phyloP scores from a whole-genome alignment of 345 rosid species.

The Heritiera littoralis region DNA sequence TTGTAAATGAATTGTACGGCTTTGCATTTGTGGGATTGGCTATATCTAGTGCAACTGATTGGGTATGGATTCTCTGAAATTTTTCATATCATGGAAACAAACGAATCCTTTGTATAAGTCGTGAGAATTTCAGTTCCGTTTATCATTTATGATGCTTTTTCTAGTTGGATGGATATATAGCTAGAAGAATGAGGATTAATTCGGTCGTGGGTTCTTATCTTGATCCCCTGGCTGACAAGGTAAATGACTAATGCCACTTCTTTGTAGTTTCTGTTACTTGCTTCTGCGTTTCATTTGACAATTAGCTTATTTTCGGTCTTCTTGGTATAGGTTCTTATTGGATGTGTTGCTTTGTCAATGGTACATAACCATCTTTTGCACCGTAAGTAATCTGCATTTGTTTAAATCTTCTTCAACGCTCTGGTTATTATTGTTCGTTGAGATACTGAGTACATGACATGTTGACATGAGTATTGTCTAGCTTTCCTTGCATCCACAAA shows the following conservation, averaged over 20 bases:
- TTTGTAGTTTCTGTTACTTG: neutral
- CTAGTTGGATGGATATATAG: constrained; percentile 89
- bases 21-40: constrained; percentile 68
- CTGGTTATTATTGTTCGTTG: neutral
- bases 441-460: neutral
- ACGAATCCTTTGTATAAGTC: neutral
- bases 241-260: constrained; percentile 20
- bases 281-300: neutral
- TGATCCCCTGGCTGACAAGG: constrained; percentile 99
- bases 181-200: constrained; percentile 83
- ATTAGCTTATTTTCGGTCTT: neutral
- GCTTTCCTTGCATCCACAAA: neutral
- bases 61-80: constrained; percentile 49
- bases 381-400: constrained; percentile 49
- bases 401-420: constrained; percentile 1
- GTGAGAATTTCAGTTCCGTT: neutral
- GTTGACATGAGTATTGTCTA: neutral
- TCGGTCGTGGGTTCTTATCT: constrained; percentile 98
- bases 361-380: constrained; percentile 78
- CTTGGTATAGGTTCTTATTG: constrained; percentile 75
- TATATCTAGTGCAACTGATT: constrained; percentile 81
- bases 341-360: constrained; percentile 88
- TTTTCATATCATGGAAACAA: constrained; percentile 4
- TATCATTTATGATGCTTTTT: constrained; percentile 14
- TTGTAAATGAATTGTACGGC: constrained; percentile 72